Percentiles rank a stretch among this genome's conserved stretches.
Conservation (phyloP, 2,329 filamentous ascomycete species). For the Chalara sp. region DNA sequence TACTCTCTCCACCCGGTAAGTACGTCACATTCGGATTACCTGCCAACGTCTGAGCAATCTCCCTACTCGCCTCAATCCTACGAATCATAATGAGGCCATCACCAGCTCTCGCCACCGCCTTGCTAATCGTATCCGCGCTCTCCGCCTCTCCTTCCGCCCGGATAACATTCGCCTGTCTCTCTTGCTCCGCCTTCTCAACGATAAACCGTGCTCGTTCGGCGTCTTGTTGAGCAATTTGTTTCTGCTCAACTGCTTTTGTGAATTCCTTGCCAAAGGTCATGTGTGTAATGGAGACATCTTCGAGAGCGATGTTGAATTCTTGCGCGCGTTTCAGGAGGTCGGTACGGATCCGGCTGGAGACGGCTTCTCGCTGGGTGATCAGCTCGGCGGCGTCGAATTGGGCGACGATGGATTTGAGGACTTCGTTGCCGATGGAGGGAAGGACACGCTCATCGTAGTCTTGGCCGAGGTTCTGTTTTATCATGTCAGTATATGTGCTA, state of each 20-base stretch:
- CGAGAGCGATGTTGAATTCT: conserved; percentile 98
- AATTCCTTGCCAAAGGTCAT: conserved; percentile 99
- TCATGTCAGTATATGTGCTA: neutral
- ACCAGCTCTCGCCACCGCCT: conserved; percentile 85
- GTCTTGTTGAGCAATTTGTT: conserved; percentile 99
- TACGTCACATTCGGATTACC: conserved; percentile 95
- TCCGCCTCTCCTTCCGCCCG: conserved; percentile 96
- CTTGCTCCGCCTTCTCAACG: conserved; percentile 97
- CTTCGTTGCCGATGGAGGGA: conserved; percentile 98
- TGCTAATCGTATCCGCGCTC: conserved; percentile 90
- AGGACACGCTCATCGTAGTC: conserved; percentile 99
- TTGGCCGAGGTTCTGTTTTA: conserved; percentile 78
- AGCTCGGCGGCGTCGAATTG: conserved; percentile 98
- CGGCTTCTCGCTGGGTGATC: conserved; percentile 97
- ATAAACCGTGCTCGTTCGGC: conserved; percentile 96
- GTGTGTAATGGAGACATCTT: conserved; percentile 98
- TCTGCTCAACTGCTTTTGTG: conserved; percentile 97
- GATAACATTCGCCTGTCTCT: conserved; percentile 97
- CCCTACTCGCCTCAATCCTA: conserved; percentile 93
- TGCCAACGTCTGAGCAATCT: conserved; percentile 87
- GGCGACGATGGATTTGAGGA: conserved; percentile 95
- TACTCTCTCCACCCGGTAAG: conserved; percentile 70
- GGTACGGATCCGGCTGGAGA: conserved; percentile 86
- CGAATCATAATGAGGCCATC: conserved; percentile 93
- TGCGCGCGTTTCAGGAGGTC: conserved; percentile 88